phyloP scores from a whole-genome alignment of 768 basidiomycete species.

The Leccinum pellstonianum region DNA sequence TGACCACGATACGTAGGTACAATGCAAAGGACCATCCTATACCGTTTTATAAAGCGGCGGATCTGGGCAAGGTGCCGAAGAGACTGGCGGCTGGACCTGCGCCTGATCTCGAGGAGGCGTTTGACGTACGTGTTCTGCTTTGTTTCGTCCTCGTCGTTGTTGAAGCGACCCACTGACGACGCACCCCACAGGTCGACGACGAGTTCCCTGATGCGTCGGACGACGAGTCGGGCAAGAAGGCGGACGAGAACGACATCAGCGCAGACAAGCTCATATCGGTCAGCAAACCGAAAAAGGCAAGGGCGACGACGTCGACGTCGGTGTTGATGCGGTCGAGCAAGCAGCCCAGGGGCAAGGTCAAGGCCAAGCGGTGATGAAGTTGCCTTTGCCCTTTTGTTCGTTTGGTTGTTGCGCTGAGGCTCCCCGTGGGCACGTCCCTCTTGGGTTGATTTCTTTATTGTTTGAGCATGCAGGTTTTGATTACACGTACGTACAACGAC shows the following conservation, averaged over 20 bases:
- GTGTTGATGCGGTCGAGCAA: conserved; percentile 12
- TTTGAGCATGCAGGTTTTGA: not conserved
- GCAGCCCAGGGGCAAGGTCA: conserved; percentile 19
- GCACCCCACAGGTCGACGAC: conserved; percentile 42
- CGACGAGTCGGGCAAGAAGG: conserved; percentile 39
- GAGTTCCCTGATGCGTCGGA: conserved; percentile 47
- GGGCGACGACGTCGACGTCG: not conserved
- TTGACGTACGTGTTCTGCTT: conserved; percentile 55
- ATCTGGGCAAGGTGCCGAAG: conserved; percentile 77
- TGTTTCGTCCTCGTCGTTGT: not conserved
- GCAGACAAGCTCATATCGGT: conserved; percentile 63
- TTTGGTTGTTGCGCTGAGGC: too few species aligned
- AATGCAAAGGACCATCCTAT: conserved; percentile 90
- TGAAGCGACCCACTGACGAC: conserved; percentile 1
- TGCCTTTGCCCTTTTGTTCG: rapidly evolving
- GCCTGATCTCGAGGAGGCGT: conserved; percentile 92
- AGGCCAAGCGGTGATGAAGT: conserved; percentile 15
- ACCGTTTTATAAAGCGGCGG: conserved; percentile 87
- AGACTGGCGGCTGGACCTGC: conserved; percentile 71
- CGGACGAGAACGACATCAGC: conserved; percentile 40
- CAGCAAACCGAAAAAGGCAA: conserved; percentile 39
- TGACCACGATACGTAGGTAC: conserved; percentile 53
- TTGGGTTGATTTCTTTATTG: not conserved
- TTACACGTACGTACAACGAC: too few species aligned
- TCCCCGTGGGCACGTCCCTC: not conserved